Evolutionary conservation across 306 rosid genomes (phyloP).

Genomic region (Cicer arietinum): DNA sequence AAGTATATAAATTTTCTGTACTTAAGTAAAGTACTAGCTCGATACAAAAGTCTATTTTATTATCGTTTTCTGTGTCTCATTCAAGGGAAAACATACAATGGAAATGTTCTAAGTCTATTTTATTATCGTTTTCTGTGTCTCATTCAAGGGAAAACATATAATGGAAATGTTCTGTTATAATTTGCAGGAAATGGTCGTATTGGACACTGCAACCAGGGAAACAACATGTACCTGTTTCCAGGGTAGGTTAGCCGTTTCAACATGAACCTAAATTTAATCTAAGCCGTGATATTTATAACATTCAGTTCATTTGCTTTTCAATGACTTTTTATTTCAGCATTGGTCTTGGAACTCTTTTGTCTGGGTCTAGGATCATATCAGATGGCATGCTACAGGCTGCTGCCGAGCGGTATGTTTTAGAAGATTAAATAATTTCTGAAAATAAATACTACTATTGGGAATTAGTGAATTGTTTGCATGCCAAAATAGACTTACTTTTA

Average conservation of each 20-base stretch:
- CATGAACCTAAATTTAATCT: slow-evolving; percentile 20
- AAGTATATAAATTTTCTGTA: slow-evolving; percentile 9
- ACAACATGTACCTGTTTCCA: slow-evolving; percentile 99
- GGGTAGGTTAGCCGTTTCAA: slow-evolving; percentile 67
- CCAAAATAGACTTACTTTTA: background rate
- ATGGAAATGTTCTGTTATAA: slow-evolving; percentile 21
- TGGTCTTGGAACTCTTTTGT: slow-evolving; percentile 94
- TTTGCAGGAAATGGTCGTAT: slow-evolving; percentile 75
- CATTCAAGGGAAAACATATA: slow-evolving; percentile 18
- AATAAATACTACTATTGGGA: slow-evolving; percentile 24
- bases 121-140: slow-evolving; percentile 2
- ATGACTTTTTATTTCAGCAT: slow-evolving; percentile 64
- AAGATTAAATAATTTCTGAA: slow-evolving; percentile 29
- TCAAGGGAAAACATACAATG: slow-evolving; percentile 18
- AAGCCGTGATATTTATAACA: slow-evolving; percentile 1
- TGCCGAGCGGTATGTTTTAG: slow-evolving; percentile 82
- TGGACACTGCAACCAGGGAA: slow-evolving; percentile 99
- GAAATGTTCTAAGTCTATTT: slow-evolving; percentile 3
- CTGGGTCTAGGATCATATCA: slow-evolving; percentile 82
- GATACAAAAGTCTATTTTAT: background rate
- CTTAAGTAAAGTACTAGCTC: slow-evolving; percentile 17
- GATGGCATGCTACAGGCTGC: slow-evolving; percentile 99
- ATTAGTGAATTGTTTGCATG: background rate
- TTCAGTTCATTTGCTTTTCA: slow-evolving; percentile 25
- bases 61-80: slow-evolving; percentile 8